phyloP scores from a whole-genome alignment of 1,284 basidiomycete genomes.

The Apiotrichum mycotoxinovorans region DNA sequence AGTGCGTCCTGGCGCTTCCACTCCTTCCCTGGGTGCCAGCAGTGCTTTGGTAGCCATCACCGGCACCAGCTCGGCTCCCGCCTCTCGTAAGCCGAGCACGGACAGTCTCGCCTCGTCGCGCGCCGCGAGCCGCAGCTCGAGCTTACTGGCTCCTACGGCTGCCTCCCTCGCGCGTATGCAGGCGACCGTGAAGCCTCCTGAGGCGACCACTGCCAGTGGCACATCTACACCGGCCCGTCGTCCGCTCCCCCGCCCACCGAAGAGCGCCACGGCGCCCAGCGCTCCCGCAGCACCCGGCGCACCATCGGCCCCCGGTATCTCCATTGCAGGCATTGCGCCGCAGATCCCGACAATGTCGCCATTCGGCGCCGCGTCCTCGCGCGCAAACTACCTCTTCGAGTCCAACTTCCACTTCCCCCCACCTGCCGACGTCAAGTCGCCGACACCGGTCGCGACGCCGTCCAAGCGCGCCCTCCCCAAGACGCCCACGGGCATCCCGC shows the following conservation, averaged over 20 bases:
- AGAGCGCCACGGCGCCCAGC: neutral
- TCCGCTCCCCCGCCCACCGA: slow-evolving; percentile 11
- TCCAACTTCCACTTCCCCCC: slow-evolving; percentile 18
- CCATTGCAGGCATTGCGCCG: slow-evolving; percentile 11
- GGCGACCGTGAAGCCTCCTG: slow-evolving; percentile 39
- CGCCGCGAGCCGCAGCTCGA: slow-evolving; percentile 13
- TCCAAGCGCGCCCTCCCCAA: neutral
- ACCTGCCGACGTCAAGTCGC: too few relatives aligned
- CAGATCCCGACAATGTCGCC: slow-evolving; percentile 15
- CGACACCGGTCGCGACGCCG: neutral
- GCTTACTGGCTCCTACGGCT: slow-evolving; percentile 38
- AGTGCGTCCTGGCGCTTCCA: neutral
- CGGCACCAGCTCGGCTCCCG: neutral
- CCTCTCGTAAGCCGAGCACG: neutral
- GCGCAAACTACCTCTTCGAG: slow-evolving; percentile 25
- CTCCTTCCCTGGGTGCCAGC: neutral
- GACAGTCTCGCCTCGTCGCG: neutral
- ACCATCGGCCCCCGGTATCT: neutral
- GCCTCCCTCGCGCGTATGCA: slow-evolving; percentile 44
- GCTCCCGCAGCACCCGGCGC: neutral
- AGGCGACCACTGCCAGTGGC: neutral
- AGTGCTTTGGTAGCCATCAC: too few relatives aligned
- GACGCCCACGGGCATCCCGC: neutral
- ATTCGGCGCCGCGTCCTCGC: slow-evolving; percentile 33
- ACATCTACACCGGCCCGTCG: slow-evolving; percentile 13